phyloP scores from a whole-genome alignment of 2,329 filamentous ascomycete species.

The Fusarium sp. region DNA sequence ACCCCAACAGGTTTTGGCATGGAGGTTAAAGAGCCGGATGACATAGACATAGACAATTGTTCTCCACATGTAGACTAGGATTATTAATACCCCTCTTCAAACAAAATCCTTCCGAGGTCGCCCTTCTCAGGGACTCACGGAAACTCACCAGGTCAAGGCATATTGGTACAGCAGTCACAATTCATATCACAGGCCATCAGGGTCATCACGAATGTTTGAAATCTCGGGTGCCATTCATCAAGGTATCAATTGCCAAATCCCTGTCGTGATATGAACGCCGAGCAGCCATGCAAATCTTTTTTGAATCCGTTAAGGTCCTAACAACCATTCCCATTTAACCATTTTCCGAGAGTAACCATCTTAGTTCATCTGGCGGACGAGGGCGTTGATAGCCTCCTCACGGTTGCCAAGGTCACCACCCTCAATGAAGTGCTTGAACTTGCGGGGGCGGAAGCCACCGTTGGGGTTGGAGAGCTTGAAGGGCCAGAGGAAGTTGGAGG shows the following conservation, averaged over 20 bases:
- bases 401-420: conserved; percentile 99
- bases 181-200: not conserved
- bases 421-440: conserved; percentile 99
- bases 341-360: conserved; percentile 30
- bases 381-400: conserved; percentile 96
- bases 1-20: not conserved
- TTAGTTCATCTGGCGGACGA: conserved; percentile 99
- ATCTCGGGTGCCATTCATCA: conserved; percentile 57
- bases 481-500: conserved; percentile 99
- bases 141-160: not conserved
- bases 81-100: conserved; percentile 36
- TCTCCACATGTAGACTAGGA: conserved; percentile 22
- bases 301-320: conserved; percentile 44
- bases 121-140: not conserved
- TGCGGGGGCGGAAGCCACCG: conserved; percentile 94
- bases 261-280: conserved; percentile 57
- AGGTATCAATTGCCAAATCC: conserved; percentile 55
- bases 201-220: conserved; percentile 44
- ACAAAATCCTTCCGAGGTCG: not conserved
- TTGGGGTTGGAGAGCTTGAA: conserved; percentile 99
- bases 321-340: conserved; percentile 43
- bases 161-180: not conserved
- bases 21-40: conserved; percentile 1
- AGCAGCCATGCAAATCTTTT: conserved; percentile 53
- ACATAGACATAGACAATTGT: conserved; percentile 20